Conservation (phyloP, 2,329 filamentous ascomycete species). For the Fusarium dlaminii region DNA sequence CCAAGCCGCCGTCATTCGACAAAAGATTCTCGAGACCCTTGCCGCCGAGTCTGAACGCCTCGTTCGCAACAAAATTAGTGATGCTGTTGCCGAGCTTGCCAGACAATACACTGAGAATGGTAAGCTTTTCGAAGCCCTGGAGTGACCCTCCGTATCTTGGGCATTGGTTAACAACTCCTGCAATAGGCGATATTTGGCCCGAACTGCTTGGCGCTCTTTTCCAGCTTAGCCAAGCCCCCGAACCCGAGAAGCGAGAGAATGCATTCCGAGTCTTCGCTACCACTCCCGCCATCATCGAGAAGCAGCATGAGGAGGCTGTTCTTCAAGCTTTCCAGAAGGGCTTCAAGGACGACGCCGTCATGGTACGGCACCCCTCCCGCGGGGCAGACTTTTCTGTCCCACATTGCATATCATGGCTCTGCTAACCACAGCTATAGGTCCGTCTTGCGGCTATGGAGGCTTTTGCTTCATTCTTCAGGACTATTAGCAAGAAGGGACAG, state of each 20-base stretch:
- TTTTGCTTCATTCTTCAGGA: conserved; percentile 95
- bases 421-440: conserved; percentile 63
- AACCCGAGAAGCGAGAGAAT: conserved; percentile 86
- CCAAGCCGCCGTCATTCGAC: conserved; percentile 80
- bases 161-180: conserved; percentile 27
- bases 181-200: conserved; percentile 82
- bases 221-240: conserved; percentile 86
- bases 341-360: conserved; percentile 87
- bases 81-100: conserved; percentile 95
- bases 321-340: conserved; percentile 88
- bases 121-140: conserved; percentile 57
- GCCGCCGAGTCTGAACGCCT: conserved; percentile 75
- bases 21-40: conserved; percentile 83
- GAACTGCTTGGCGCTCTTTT: conserved; percentile 89
- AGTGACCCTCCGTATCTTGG: background rate
- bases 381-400: conserved; percentile 9
- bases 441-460: conserved; percentile 95
- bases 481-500: conserved; percentile 86
- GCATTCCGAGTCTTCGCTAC: conserved; percentile 96
- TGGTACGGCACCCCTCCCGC: conserved; percentile 60
- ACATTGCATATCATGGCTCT: conserved; percentile 2
- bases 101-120: conserved; percentile 93
- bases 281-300: conserved; percentile 94
- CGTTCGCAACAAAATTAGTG: conserved; percentile 94
- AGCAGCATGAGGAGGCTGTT: conserved; percentile 92